Base-by-base conservation (phyloP, 1,284 basidiomycete genomes). In the Tremellales sp. region DNA sequence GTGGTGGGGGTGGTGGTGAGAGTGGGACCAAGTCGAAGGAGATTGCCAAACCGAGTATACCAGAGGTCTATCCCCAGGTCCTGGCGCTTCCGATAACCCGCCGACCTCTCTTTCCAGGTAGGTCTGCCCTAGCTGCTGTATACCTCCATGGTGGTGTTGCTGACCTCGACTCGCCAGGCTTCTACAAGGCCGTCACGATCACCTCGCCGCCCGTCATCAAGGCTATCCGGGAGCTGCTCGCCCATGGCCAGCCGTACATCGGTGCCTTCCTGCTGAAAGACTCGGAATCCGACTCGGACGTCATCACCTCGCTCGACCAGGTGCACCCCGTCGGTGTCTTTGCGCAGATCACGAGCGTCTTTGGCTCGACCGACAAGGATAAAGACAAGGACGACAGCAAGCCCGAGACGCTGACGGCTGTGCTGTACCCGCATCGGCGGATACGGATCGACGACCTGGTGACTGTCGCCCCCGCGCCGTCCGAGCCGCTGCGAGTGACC, bases 191-290 rank as follows among this genome's bases (percentile, higher is more conserved):
- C 12, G 92, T 97, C 45, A 90, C 94, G 50, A 80, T 97, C 50
- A 82, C 85, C 26, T 87, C 95, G 58, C 89, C 90, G 1, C 78
- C 84, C 0, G 94, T 98, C 29, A 93, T 97, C 51, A 83, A 86
- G 16, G 92, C 92, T 5, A 90, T 98, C 66, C 89, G 93, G 74
- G 92, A 97, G 65, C 88, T 94, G 79, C 88, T 97, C 81, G 85
- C 87, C 64, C 87, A 91, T 43, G 93, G 94, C 3, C 94, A 97
- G 72, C 93, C 93, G 0, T 98, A 98, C 73, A 82, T 99, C 51
- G 94, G 95, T 49, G 95, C 94, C 21, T 98, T 98, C 78, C 74
- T 98, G 34, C 83, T 97, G 63, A 97, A 97, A 76, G 92, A 97
- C 69, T 88, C 92, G 58, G 83, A 91, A 58, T 80, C 85, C 48